These are phyloP conservation scores for Mycena rebaudengoi DNA, from an alignment of 768 basidiomycete genomes.

Conservation along the genomic window DNA sequence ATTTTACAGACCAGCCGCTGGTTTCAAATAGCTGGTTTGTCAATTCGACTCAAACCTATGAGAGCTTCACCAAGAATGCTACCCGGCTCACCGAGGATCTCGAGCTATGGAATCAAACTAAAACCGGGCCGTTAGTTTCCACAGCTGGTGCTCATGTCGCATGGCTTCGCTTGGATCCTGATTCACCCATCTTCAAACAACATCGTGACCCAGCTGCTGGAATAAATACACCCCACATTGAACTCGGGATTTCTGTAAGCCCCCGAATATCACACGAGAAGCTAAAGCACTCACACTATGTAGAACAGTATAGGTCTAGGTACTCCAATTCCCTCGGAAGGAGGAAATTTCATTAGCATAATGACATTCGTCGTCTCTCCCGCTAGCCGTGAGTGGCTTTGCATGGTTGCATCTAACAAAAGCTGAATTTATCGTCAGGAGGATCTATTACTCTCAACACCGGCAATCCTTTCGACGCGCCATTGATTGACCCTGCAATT, in stretches of 20 bases:
- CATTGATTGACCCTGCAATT: conserved; percentile 37
- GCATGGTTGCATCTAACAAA: too few relatives aligned
- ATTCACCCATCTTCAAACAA: conserved; percentile 17
- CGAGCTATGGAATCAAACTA: conserved; percentile 29
- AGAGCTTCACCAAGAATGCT: conserved; percentile 25
- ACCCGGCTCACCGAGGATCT: conserved; percentile 22
- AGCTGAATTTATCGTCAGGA: conserved; percentile 18
- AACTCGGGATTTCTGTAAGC: conserved; percentile 25
- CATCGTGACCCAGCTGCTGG: conserved; percentile 36
- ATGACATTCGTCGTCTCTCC: conserved; percentile 18
- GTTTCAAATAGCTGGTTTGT: conserved; percentile 32
- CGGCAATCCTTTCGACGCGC: conserved; percentile 33
- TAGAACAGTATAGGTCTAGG: conserved; percentile 16
- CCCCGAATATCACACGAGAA: too few relatives aligned
- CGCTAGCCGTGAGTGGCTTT: conserved; percentile 7
- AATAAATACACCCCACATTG: conserved; percentile 32
- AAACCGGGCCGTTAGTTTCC: conserved; percentile 35
- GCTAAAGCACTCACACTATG: background rate
- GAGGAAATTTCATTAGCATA: conserved; percentile 16
- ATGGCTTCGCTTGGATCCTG: conserved; percentile 29
- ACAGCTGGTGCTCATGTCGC: conserved; percentile 27
- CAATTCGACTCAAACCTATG: conserved; percentile 21
- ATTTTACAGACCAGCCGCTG: conserved; percentile 36
- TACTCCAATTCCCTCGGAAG: conserved; percentile 5
- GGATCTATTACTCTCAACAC: conserved; percentile 39